Conservation (phyloP, 768 basidiomycete genomes). For the Suillus discolor region DNA sequence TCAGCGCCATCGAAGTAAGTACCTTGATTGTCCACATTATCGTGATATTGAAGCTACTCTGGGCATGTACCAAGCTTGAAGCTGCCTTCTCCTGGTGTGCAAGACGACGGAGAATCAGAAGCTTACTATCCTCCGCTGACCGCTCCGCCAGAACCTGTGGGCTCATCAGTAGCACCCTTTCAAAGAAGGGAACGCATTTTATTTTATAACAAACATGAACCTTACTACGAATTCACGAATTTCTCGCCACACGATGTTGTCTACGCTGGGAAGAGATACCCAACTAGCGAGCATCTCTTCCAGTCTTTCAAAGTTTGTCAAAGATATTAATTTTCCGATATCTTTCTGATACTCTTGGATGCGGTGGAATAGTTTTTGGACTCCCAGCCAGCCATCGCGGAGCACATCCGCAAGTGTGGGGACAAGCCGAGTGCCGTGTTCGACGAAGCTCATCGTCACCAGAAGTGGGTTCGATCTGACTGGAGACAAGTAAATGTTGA, state of each 20-base stretch:
- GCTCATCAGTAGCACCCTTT: conserved; percentile 33
- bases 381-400: conserved; percentile 62
- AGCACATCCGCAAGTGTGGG: conserved; percentile 67
- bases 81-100: conserved; percentile 12
- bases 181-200: conserved; percentile 43
- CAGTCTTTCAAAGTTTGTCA: conserved; percentile 66
- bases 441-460: conserved; percentile 66
- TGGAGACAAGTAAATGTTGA: conserved; percentile 72
- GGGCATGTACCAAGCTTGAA: conserved; percentile 20
- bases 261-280: conserved; percentile 65
- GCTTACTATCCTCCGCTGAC: conserved; percentile 35
- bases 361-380: conserved; percentile 52
- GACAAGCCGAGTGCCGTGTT: conserved; percentile 65
- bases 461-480: conserved; percentile 61
- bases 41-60: conserved; percentile 4
- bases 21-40: neutral
- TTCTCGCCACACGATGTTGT: conserved; percentile 68
- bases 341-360: neutral
- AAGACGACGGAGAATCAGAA: conserved; percentile 14
- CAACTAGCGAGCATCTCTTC: conserved; percentile 78
- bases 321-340: neutral
- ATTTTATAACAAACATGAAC: conserved; percentile 66
- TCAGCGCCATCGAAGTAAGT: conserved; percentile 20
- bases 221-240: conserved; percentile 74
- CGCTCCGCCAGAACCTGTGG: conserved; percentile 29